Evolutionary conservation across 1,139 yeast species (phyloP).

Genomic region (Williopsis jadinii): DNA sequence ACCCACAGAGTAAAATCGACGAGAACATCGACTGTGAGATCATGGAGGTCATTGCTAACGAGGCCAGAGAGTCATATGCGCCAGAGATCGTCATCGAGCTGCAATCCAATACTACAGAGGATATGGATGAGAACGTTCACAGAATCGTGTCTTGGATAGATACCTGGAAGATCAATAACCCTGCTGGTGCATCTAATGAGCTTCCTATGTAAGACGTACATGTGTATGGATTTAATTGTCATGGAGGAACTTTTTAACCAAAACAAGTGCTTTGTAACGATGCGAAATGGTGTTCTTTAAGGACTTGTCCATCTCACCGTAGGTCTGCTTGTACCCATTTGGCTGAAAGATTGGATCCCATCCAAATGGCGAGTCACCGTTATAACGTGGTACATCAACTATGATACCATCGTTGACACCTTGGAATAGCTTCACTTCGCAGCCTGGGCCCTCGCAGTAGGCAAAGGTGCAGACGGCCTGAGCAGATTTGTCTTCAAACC

Average conservation of each 20-base stretch:
- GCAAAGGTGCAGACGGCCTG: conserved; percentile 91
- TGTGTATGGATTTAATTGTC: conserved; percentile 2
- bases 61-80: conserved; percentile 77
- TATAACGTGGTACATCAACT: conserved; percentile 43
- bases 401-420: conserved; percentile 80
- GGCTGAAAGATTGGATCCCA: conserved; percentile 95
- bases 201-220: conserved; percentile 9
- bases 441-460: conserved; percentile 76
- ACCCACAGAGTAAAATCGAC: conserved; percentile 71
- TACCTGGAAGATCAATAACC: conserved; percentile 55
- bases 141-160: conserved; percentile 69
- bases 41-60: conserved; percentile 86
- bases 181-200: conserved; percentile 37
- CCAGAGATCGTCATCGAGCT: conserved; percentile 79
- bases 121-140: conserved; percentile 73
- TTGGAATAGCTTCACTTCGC: conserved; percentile 67
- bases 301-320: conserved; percentile 83
- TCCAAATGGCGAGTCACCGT: conserved; percentile 81
- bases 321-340: conserved; percentile 58
- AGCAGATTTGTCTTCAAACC: conserved; percentile 80
- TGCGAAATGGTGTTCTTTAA: conserved; percentile 81
- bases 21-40: conserved; percentile 96
- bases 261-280: conserved; percentile 73
- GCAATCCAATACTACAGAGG: conserved; percentile 61
- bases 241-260: conserved; percentile 53